phyloP scores from a whole-genome alignment of 2,329 filamentous ascomycete genomes.

The Diaporthe destruens region DNA sequence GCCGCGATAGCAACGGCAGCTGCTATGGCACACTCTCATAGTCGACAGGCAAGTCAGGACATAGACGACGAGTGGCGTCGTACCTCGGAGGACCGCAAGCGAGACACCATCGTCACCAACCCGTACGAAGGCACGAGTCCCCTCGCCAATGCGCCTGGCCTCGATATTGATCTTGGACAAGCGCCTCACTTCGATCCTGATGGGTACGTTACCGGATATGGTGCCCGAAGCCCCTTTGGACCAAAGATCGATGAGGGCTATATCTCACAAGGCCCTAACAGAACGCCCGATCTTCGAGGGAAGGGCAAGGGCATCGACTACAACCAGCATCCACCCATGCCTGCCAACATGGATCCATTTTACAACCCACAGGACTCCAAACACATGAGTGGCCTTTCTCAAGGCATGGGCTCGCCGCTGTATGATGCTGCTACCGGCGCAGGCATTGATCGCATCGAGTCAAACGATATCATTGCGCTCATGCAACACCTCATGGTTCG shows the following conservation, averaged over 20 bases:
- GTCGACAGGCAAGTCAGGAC: slow-evolving; percentile 67
- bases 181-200: slow-evolving; percentile 49
- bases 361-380: slow-evolving; percentile 70
- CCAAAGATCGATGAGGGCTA: slow-evolving; percentile 88
- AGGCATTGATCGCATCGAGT: slow-evolving; percentile 92
- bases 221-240: slow-evolving; percentile 68
- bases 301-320: slow-evolving; percentile 71
- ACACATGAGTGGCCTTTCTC: slow-evolving; percentile 88
- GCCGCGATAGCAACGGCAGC: slow-evolving; percentile 66
- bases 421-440: slow-evolving; percentile 91
- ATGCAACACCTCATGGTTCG: slow-evolving; percentile 99
- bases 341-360: slow-evolving; percentile 75
- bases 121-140: slow-evolving; percentile 76
- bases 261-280: slow-evolving; percentile 78
- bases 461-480: slow-evolving; percentile 93
- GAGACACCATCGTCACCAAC: slow-evolving; percentile 75
- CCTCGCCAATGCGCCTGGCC: slow-evolving; percentile 65
- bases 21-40: slow-evolving; percentile 59
- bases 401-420: slow-evolving; percentile 88
- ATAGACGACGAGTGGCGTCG: slow-evolving; percentile 75
- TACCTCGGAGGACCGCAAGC: slow-evolving; percentile 72
- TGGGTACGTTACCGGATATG: slow-evolving; percentile 59
- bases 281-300: slow-evolving; percentile 64
- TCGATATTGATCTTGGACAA: slow-evolving; percentile 49
- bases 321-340: slow-evolving; percentile 62